These are phyloP conservation scores for Seiridium unicorne DNA, from an alignment of 2,329 filamentous ascomycete genomes.

Conservation along the genomic window DNA sequence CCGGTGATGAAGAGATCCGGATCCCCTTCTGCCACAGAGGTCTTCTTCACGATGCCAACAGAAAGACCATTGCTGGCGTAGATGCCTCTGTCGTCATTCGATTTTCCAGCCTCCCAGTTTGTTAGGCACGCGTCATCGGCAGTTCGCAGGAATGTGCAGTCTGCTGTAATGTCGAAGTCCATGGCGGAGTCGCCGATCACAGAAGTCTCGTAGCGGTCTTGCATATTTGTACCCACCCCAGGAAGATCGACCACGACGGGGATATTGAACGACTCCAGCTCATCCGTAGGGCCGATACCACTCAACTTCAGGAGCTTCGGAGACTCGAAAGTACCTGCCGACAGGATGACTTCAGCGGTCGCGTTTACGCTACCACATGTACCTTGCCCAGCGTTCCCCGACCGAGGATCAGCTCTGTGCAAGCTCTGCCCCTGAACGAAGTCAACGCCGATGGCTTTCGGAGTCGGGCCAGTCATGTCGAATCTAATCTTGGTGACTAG, in stretches of 20 bases:
- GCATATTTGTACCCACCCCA: conserved; percentile 30
- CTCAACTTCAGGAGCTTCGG: conserved; percentile 31
- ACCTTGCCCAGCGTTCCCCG: background rate
- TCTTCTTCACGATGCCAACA: conserved; percentile 12
- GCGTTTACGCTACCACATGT: conserved; percentile 9
- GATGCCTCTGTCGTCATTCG: conserved; percentile 8
- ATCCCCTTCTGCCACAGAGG: conserved; percentile 10
- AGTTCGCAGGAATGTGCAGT: conserved; percentile 4
- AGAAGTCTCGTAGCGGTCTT: conserved; percentile 21
- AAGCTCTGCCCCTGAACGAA: conserved; percentile 16
- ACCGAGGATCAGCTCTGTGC: conserved; percentile 16
- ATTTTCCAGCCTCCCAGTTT: conserved; percentile 7
- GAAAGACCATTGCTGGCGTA: conserved; percentile 18
- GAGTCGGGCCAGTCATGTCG: conserved; percentile 10
- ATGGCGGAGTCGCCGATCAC: conserved; percentile 12
- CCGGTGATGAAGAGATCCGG: conserved; percentile 16
- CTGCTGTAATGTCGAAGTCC: background rate
- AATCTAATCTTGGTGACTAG: conserved; percentile 17
- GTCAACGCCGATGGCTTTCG: conserved; percentile 17
- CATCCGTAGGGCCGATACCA: conserved; percentile 26
- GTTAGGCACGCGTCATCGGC: conserved; percentile 11
- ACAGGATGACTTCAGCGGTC: conserved; percentile 26
- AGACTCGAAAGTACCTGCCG: conserved; percentile 27
- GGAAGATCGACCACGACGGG: conserved; percentile 25
- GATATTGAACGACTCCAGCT: conserved; percentile 23